Conservation (phyloP, 495 filamentous ascomycete species). For the Penicillium simplicissimum region DNA sequence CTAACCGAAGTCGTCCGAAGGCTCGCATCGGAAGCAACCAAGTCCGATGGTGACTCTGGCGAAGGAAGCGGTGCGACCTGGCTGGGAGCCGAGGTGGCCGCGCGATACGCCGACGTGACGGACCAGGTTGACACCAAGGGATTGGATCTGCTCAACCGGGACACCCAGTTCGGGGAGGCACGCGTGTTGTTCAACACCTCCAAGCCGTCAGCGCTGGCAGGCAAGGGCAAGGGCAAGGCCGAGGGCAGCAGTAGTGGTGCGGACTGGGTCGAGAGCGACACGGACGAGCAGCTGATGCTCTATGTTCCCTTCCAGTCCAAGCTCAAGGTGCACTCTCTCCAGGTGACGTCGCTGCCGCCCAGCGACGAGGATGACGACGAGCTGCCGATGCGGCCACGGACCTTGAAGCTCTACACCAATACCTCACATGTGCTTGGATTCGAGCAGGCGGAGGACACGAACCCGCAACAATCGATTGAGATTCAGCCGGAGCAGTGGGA, state of each 20-base stretch:
- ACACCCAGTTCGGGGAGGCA: constrained; percentile 66
- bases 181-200: constrained; percentile 68
- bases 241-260: constrained; percentile 13
- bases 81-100: constrained; percentile 72
- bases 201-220: constrained; percentile 64
- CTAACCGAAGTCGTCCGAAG: constrained; percentile 70
- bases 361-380: constrained; percentile 68
- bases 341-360: constrained; percentile 72
- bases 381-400: constrained; percentile 80
- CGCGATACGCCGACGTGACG: constrained; percentile 81
- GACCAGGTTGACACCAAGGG: constrained; percentile 75
- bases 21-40: constrained; percentile 69
- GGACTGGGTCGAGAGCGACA: constrained; percentile 98
- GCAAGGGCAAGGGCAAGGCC: constrained; percentile 57
- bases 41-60: constrained; percentile 47
- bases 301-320: constrained; percentile 88
- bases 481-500: constrained; percentile 83
- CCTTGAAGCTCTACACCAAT: constrained; percentile 81
- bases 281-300: constrained; percentile 97
- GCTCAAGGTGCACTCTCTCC: constrained; percentile 85
- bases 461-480: constrained; percentile 72
- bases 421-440: constrained; percentile 86
- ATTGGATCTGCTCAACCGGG: constrained; percentile 83
- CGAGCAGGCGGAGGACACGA: constrained; percentile 87
- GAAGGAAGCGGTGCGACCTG: constrained; percentile 57